Evolutionary conservation across 1,284 basidiomycete species (phyloP).

Genomic region (Tylopilus sp.): DNA sequence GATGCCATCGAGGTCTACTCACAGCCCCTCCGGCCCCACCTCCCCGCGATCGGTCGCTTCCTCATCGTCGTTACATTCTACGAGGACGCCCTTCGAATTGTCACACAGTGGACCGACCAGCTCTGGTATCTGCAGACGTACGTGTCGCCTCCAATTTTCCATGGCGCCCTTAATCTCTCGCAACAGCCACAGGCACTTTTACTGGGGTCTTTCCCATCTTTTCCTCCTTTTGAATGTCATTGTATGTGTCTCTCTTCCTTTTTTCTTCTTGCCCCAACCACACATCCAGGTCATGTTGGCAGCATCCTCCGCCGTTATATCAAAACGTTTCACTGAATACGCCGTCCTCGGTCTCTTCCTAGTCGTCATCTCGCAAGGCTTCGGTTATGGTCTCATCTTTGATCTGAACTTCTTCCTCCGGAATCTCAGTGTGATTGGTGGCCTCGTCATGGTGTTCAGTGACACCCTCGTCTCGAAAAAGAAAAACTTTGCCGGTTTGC

Average conservation of each 20-base stretch:
- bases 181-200: constrained; percentile 86
- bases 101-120: constrained; percentile 95
- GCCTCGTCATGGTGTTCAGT: constrained; percentile 96
- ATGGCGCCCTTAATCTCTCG: background rate
- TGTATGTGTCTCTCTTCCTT: constrained; percentile 52
- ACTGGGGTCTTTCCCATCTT: constrained; percentile 89
- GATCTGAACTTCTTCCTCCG: constrained; percentile 99
- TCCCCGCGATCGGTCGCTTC: constrained; percentile 95
- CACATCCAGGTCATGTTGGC: constrained; percentile 79
- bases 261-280: background rate
- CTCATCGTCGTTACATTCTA: constrained; percentile 98
- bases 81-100: constrained; percentile 93
- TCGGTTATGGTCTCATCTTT: constrained; percentile 93
- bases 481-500: constrained; percentile 90
- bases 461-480: constrained; percentile 89
- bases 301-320: constrained; percentile 86
- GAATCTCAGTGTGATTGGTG: constrained; percentile 89
- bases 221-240: constrained; percentile 93
- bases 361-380: constrained; percentile 93
- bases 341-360: constrained; percentile 86
- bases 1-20: constrained; percentile 91
- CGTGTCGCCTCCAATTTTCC: constrained; percentile 4
- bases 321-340: constrained; percentile 85
- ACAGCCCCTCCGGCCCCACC: constrained; percentile 91
- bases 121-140: constrained; percentile 93